phyloP scores from a whole-genome alignment of 2,329 filamentous ascomycete genomes.

The Exophiala viscosa region DNA sequence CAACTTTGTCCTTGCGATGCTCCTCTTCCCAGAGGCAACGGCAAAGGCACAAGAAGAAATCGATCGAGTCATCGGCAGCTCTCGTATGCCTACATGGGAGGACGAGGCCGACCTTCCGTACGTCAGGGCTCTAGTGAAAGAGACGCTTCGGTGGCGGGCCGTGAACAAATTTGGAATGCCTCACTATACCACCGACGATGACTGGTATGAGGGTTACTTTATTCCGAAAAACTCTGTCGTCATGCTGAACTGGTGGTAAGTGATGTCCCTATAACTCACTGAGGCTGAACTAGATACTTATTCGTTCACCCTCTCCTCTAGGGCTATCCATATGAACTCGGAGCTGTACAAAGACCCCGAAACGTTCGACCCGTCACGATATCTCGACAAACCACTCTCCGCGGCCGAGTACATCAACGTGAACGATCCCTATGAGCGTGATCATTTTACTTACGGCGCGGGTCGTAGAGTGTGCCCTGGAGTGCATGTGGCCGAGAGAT shows the following conservation, averaged over 20 bases:
- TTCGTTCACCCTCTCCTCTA: too few species aligned
- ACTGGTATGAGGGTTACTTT: conserved; percentile 22
- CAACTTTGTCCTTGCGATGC: conserved; percentile 48
- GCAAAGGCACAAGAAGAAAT: conserved; percentile 46
- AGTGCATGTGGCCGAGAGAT: not conserved
- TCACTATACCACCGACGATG: conserved; percentile 23
- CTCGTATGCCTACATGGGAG: conserved; percentile 47
- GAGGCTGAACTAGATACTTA: not conserved
- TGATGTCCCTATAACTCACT: not conserved
- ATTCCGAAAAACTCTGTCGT: conserved; percentile 24
- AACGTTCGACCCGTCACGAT: conserved; percentile 6
- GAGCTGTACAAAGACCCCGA: conserved; percentile 6
- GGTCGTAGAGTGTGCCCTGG: not conserved
- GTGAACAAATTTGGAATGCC: conserved; percentile 22
- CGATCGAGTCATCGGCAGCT: conserved; percentile 48
- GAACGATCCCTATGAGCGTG: conserved; percentile 28
- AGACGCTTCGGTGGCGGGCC: conserved; percentile 55
- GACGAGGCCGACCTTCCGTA: conserved; percentile 52
- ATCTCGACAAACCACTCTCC: conserved; percentile 15
- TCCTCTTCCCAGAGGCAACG: conserved; percentile 46
- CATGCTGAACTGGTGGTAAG: conserved; percentile 22
- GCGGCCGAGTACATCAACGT: conserved; percentile 36
- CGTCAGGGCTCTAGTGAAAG: conserved; percentile 52
- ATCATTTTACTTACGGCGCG: conserved; percentile 19
- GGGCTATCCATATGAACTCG: conserved; percentile 23